Conservation (phyloP, 2,329 filamentous ascomycete genomes). For the Parastagonospora avenae region DNA sequence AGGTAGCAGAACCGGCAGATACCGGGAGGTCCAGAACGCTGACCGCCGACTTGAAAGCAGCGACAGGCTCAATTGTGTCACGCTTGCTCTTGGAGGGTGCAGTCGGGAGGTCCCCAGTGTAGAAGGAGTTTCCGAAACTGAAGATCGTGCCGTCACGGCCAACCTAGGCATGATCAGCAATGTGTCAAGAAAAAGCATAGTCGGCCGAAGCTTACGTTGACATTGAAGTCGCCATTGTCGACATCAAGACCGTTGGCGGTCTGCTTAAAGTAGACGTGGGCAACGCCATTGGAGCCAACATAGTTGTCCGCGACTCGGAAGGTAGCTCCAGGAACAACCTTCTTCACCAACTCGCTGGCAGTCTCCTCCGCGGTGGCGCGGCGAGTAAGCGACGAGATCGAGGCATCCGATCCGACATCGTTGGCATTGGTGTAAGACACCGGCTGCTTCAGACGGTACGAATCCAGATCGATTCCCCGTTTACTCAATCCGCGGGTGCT, state of each 20-base stretch:
- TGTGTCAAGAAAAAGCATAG: not conserved
- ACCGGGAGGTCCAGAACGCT: slow-evolving; percentile 50
- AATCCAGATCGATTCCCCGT: slow-evolving; percentile 37
- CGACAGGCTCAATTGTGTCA: slow-evolving; percentile 50
- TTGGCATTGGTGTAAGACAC: slow-evolving; percentile 30
- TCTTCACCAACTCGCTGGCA: slow-evolving; percentile 42
- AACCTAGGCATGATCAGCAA: slow-evolving; percentile 43
- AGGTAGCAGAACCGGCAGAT: slow-evolving; percentile 47
- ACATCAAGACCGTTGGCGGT: slow-evolving; percentile 63
- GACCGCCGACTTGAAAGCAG: slow-evolving; percentile 52
- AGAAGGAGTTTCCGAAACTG: slow-evolving; percentile 61
- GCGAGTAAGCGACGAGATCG: slow-evolving; percentile 22
- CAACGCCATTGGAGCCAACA: slow-evolving; percentile 60
- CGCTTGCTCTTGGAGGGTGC: slow-evolving; percentile 48
- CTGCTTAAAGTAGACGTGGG: slow-evolving; percentile 65
- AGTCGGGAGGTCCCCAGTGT: slow-evolving; percentile 51
- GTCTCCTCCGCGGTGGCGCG: slow-evolving; percentile 35
- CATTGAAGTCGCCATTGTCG: slow-evolving; percentile 66
- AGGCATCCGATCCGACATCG: slow-evolving; percentile 22
- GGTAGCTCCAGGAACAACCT: slow-evolving; percentile 40
- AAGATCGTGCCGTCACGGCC: slow-evolving; percentile 60
- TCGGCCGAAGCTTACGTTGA: slow-evolving; percentile 56
- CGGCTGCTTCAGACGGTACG: slow-evolving; percentile 37
- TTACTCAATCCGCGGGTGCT: slow-evolving; percentile 18
- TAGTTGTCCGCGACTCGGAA: slow-evolving; percentile 64